Evolutionary conservation across 768 basidiomycete species (phyloP), one percentile per base, ranked within the genome.

Genomic region (Boletus patriciae): DNA sequence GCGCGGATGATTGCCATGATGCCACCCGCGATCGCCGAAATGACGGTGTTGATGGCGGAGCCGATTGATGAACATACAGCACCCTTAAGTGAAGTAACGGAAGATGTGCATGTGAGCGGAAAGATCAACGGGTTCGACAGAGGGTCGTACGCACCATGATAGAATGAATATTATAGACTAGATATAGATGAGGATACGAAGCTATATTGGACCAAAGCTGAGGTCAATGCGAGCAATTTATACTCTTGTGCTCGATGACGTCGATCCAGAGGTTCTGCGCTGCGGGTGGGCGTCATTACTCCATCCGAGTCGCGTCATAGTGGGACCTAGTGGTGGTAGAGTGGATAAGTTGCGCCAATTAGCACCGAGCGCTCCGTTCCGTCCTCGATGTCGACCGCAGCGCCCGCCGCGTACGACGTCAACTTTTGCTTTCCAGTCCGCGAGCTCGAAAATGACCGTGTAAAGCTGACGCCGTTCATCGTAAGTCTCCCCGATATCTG

Each of bases 11-110:
- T 85, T 38, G 83, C 41, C 48, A 48, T 50, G 59, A 86, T 68
- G 5, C 86, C 73, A 50, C 58, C 62, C 12, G 83, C 85, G 47
- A 88, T 83, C 12, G 83, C 86, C 48, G 78, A 78, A 63, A 88
- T 77, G 58, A 88, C 65, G 46, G 80, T 71, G 57, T 81, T 81
- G 55, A 88, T 81, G 37, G 77, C 85, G 45, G 70, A 64, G 21
- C 83, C 86, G 45, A 88, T 88, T 31, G 85, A 78, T 66, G 84
- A 87, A 66, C 86, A 70, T 46, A 87, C 71, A 25, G 84, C 77
- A 51, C 85, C 86, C 86, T 86, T 16, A n/a, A n/a, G n/a, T n/a
- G 25, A 25, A 6, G 2, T 5, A 8, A 13, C n/a, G n/a, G n/a
- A 21, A 49, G n/a, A n/a, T n/a, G n/a, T n/a, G n/a, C n/a, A n/a